Base-by-base conservation (phyloP, 73 alveolate genomes). In the Paramecium tetraurelia region DNA sequence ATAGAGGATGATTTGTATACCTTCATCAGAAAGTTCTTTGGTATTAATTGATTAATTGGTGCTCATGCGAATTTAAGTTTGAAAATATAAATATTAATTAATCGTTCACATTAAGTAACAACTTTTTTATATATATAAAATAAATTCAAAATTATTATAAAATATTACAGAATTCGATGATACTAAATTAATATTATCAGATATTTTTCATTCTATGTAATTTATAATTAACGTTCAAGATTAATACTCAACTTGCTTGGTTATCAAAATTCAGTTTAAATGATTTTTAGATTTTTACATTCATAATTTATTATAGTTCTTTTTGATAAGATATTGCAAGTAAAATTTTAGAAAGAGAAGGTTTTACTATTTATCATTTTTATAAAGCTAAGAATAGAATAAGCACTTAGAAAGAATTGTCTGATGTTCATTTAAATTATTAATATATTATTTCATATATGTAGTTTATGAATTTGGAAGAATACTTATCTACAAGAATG, bases 1-100 rank as follows among this genome's bases (percentile, higher is more conserved):
- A 20, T 69, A 10, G 20, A 4, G 2, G 48, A 1, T 8, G 7
- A 22, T 10, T 35, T 27, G 0, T 1, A 2, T 80, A 80, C 90
- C 90, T 80, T 80, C 90, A 48, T 80, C 90, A 22, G 90, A 44
- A 16, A 80, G 57, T 80, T 80, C 84, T 63, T 63, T 22, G 16
- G 22, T 12, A 27, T 63, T 63, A 14, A 48, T 5, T 27, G 41
- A 63, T 63, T 27, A 48, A 48, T 48, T 48, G 59, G 22, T 48
- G 59, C 12, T 63, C 27, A 27, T 27, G 48, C 6, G 84, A 11
- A 14, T 27, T 63, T 14, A 63, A 63, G 46, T 63, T 12, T 31
- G 46, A 63, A 31, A 63, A 63, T 31, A 20, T 63, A 63, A 63
- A 31, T 11, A 59, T 58, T 59, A 63, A 63, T 63, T 27, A 12